Evolutionary conservation across 768 basidiomycete species (phyloP).

Genomic region (Naganishia vishniacii): DNA sequence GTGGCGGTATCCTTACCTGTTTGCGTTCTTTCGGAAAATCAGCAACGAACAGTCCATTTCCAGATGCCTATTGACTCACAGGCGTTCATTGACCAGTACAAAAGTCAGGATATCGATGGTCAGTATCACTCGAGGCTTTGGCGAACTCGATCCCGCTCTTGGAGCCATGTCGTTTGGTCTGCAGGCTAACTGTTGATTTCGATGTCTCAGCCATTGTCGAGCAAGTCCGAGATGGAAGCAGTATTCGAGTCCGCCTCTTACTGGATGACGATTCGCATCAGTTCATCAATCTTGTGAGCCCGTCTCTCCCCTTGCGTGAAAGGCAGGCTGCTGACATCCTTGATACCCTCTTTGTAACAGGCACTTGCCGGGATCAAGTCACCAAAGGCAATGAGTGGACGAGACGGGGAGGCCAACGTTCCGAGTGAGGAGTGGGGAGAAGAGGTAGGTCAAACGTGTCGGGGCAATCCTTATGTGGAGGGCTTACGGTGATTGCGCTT

Average conservation of each 20-base stretch:
- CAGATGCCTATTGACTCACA: conserved; percentile 85
- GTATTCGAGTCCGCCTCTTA: conserved; percentile 76
- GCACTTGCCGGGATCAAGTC: conserved; percentile 47
- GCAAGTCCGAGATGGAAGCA: conserved; percentile 86
- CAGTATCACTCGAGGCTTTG: conserved; percentile 31
- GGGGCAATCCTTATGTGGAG: background rate
- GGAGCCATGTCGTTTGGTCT: background rate
- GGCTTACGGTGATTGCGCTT: background rate
- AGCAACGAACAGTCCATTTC: conserved; percentile 72
- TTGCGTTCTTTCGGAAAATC: background rate
- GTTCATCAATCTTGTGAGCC: conserved; percentile 67
- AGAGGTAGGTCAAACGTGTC: conserved; percentile 59
- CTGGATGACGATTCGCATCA: conserved; percentile 87
- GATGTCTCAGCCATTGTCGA: conserved; percentile 73
- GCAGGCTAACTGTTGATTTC: background rate
- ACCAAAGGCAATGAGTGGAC: conserved; percentile 40
- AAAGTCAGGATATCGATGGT: conserved; percentile 86
- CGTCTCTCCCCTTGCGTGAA: background rate
- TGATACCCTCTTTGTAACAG: conserved; percentile 19
- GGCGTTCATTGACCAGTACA: conserved; percentile 83
- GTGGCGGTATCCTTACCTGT: background rate
- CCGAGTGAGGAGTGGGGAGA: conserved; percentile 77
- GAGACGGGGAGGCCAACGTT: conserved; percentile 38
- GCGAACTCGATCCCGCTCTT: background rate
- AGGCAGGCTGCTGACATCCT: background rate